Base-by-base conservation (phyloP, 352 stramenopile species). In the Phytophthora sp. region DNA sequence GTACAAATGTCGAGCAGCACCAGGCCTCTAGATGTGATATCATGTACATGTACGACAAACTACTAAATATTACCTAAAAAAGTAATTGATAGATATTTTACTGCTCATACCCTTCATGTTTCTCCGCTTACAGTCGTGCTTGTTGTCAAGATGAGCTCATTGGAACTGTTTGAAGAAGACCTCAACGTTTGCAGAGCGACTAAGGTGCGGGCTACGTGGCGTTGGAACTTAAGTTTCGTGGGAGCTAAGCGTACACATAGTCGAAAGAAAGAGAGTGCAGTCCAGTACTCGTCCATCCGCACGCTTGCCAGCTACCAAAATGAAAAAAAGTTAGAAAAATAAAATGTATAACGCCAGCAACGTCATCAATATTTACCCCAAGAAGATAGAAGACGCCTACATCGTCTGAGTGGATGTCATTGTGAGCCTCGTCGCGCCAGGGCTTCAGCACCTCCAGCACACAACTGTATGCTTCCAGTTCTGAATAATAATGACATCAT, bases 151-250 rank as follows among this genome's bases (percentile, higher is more conserved):
- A 20, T 36, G 15, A 2, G 20, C 18, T 45, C 63, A 20, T 60
- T 69, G 18, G 63, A 69, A 46, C 68, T 69, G n/a, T 58, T 73
- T 38, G 63, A 68, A n/a, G 52, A 53, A 21, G 56, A 66, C 3
- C 63, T 57, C 12, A 63, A 44, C 1, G 45, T 69, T 57, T 91
- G 82, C 16, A 91, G 59, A 7, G 53, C 42, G 4, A 79, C 24
- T 24, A 89, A 63, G 29, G 80, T 85, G 16, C 56, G 57, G 0
- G 73, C 61, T n/a, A 90, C 58, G 27, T 76, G 76, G 7, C 77
- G 77, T 50, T 85, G 75, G 56, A 80, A 82, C 36, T 88, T 84
- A 18, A 77, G 49, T 46, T 75, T 77, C 1, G 56, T 80, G 1
- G 81, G 79, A 39, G 72, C 66, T 2, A 83, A 44, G 12, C 68